phyloP scores from a whole-genome alignment of 768 basidiomycete species.

The Podaxis sp. region DNA sequence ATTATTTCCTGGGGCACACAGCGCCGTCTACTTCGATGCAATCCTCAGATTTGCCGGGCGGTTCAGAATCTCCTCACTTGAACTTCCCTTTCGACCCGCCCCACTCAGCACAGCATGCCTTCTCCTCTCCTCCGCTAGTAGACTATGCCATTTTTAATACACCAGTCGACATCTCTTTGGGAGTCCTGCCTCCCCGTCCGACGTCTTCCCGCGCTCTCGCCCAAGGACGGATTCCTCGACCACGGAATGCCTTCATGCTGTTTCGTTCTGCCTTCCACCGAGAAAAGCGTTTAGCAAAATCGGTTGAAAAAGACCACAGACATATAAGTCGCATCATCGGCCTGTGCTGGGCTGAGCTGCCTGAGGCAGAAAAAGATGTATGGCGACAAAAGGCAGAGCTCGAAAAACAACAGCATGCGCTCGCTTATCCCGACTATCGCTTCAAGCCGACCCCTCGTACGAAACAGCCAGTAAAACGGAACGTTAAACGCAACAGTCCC shows the following conservation, averaged over 20 bases:
- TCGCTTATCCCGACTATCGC: conserved; percentile 53
- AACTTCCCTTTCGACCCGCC: conserved; percentile 5
- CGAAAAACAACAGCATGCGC: conserved; percentile 49
- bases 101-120: not conserved
- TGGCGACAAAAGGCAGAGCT: conserved; percentile 51
- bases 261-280: conserved; percentile 62
- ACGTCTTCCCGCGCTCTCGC: conserved; percentile 21
- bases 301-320: conserved; percentile 55
- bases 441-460: conserved; percentile 47
- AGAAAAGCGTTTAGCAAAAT: conserved; percentile 44
- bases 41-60: conserved; percentile 7
- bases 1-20: conserved; percentile 2
- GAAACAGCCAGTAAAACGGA: conserved; percentile 47
- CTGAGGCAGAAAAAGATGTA: conserved; percentile 48
- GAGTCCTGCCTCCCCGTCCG: conserved; percentile 20
- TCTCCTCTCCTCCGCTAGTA: conserved; percentile 5
- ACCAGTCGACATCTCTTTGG: conserved; percentile 14
- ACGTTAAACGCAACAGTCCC: conserved; percentile 49
- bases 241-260: conserved; percentile 84
- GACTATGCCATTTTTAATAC: conserved; percentile 12
- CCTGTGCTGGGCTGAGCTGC: conserved; percentile 53
- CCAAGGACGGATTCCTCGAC: conserved; percentile 64
- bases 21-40: not conserved
- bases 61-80: not conserved
- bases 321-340: conserved; percentile 59